phyloP scores from a whole-genome alignment of 306 rosid species.

The Luffa aegyptiaca region DNA sequence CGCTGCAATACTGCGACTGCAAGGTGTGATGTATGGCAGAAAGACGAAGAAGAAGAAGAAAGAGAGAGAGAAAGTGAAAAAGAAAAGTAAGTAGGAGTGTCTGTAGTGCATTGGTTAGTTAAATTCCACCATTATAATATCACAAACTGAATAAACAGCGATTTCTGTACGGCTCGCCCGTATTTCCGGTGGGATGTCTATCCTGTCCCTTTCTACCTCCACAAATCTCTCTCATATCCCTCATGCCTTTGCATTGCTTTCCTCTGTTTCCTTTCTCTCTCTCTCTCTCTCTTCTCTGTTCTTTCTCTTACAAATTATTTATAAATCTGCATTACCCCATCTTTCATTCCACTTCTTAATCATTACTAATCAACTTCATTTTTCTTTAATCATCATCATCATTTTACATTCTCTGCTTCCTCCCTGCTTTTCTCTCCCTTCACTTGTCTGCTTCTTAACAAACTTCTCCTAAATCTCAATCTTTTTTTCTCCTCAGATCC shows the following conservation, averaged over 20 bases:
- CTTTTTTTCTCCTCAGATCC: too few relatives aligned
- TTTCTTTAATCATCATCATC: not conserved
- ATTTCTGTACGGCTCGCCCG: slow-evolving; percentile 71
- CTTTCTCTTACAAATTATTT: not conserved
- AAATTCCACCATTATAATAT: slow-evolving; percentile 23
- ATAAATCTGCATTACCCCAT: not conserved
- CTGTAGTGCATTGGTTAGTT: slow-evolving; percentile 25
- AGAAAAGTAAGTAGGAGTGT: slow-evolving; percentile 18
- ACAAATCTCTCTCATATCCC: slow-evolving; percentile 64
- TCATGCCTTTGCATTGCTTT: not conserved
- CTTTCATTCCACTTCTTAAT: not conserved
- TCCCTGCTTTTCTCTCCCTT: not conserved
- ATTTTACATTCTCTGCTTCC: not conserved
- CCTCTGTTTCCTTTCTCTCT: not conserved
- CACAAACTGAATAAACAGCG: slow-evolving; percentile 28
- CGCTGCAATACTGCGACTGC: slow-evolving; percentile 68
- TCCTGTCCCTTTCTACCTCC: slow-evolving; percentile 83
- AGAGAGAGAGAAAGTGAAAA: slow-evolving; percentile 16
- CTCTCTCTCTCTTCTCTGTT: not conserved
- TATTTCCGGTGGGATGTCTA: slow-evolving; percentile 96
- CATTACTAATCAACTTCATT: slow-evolving; percentile 4
- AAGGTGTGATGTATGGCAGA: slow-evolving; percentile 89
- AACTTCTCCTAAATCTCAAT: not conserved
- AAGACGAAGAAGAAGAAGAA: slow-evolving; percentile 17
- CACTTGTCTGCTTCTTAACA: not conserved